Evolutionary conservation across 495 filamentous ascomycete species (phyloP).

Genomic region (Penicillium steckii): DNA sequence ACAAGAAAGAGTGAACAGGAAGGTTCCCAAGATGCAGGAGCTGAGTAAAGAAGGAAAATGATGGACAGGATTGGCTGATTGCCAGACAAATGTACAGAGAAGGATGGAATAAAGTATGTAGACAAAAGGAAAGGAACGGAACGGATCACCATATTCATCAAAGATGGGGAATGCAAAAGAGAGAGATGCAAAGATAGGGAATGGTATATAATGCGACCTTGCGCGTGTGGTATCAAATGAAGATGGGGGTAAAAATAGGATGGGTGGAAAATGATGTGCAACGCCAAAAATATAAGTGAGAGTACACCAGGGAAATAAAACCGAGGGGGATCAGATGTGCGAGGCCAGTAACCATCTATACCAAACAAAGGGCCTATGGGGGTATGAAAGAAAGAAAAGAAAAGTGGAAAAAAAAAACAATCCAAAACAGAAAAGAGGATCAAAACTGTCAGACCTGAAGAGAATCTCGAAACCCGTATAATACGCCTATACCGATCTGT

Average conservation of each 20-base stretch:
- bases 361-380: slow-evolving; percentile 35
- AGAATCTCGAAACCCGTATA: slow-evolving; percentile 32
- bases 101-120: slow-evolving; percentile 20
- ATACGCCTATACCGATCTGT: slow-evolving; percentile 38
- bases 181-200: slow-evolving; percentile 23
- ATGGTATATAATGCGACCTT: slow-evolving; percentile 33
- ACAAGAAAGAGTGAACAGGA: slow-evolving; percentile 18
- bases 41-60: slow-evolving; percentile 8
- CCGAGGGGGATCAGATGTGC: slow-evolving; percentile 18
- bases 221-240: slow-evolving; percentile 39
- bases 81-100: slow-evolving; percentile 27
- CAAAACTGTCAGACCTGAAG: slow-evolving; percentile 26
- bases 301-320: slow-evolving; percentile 21
- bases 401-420: slow-evolving; percentile 17
- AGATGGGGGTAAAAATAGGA: slow-evolving; percentile 8
- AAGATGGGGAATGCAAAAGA: slow-evolving; percentile 19
- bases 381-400: slow-evolving; percentile 37
- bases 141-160: slow-evolving; percentile 17
- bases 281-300: slow-evolving; percentile 24
- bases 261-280: slow-evolving; percentile 26
- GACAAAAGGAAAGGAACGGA: slow-evolving; percentile 35
- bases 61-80: slow-evolving; percentile 15
- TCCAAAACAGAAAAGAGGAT: slow-evolving; percentile 14
- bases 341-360: slow-evolving; percentile 44
- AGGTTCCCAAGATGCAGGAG: slow-evolving; percentile 7